These are phyloP conservation scores for Elsinoe perseae DNA, from an alignment of 2,329 filamentous ascomycete species.

Conservation along the genomic window DNA sequence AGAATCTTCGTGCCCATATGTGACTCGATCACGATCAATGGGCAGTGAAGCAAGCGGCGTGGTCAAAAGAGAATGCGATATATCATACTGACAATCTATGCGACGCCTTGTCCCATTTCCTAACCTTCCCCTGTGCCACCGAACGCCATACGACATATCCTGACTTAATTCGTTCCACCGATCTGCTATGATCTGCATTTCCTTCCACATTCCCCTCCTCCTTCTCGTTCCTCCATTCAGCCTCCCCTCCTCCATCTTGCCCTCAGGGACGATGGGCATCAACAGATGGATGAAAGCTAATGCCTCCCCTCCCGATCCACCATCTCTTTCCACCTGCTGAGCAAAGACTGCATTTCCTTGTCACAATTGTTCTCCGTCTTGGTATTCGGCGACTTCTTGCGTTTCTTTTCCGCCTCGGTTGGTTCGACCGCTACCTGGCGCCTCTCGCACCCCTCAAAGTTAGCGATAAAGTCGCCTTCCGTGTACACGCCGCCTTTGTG, in stretches of 20 bases:
- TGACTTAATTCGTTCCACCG: background rate
- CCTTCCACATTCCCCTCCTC: too few species aligned
- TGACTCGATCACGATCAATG: too few species aligned
- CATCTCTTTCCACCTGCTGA: constrained; percentile 32
- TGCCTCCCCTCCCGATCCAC: constrained; percentile 24
- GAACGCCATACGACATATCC: background rate
- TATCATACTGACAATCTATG: constrained; percentile 2
- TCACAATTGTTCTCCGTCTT: constrained; percentile 46
- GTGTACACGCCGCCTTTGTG: constrained; percentile 50
- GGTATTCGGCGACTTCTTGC: constrained; percentile 52
- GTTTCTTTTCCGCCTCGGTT: constrained; percentile 46
- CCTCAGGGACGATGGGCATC: background rate
- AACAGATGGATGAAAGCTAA: too few species aligned
- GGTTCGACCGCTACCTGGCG: constrained; percentile 58
- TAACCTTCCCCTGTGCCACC: background rate
- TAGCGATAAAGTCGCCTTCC: constrained; percentile 76
- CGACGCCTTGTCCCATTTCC: background rate
- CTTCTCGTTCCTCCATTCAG: too few species aligned
- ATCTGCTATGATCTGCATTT: too few species aligned
- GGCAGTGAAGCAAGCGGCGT: background rate
- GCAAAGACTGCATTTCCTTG: constrained; percentile 54
- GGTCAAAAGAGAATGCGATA: background rate
- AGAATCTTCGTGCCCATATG: too few species aligned
- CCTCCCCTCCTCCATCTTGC: background rate
- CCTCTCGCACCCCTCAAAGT: constrained; percentile 63